A percentile compares a stretch with the other conserved stretches of the same genome.
phyloP scores from a whole-genome alignment of 2,329 filamentous ascomycete genomes.

The Erysiphe pulchra region DNA sequence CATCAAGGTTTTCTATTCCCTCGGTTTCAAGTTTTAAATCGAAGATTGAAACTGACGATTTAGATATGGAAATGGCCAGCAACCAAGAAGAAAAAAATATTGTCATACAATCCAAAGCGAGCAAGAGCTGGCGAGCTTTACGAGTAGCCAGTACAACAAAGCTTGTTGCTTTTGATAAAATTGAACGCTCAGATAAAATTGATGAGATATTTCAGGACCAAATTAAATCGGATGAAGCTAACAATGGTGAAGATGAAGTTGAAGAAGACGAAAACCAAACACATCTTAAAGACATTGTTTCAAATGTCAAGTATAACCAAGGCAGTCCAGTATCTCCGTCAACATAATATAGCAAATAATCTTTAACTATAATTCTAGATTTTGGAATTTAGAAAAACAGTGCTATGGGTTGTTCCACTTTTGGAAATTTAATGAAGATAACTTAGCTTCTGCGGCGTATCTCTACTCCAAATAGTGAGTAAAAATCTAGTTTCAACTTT shows the following conservation, averaged over 20 bases:
- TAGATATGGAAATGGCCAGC: slow-evolving; percentile 64
- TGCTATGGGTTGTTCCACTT: too few species aligned
- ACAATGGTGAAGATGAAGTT: slow-evolving; percentile 14
- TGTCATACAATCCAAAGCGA: slow-evolving; percentile 47
- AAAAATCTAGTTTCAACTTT: too few species aligned
- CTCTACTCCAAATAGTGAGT: too few species aligned
- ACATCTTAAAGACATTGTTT: slow-evolving; percentile 22
- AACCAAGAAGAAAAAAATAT: slow-evolving; percentile 30
- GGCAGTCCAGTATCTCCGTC: background rate
- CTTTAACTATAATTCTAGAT: too few species aligned
- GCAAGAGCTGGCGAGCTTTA: slow-evolving; percentile 75
- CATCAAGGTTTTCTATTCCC: slow-evolving; percentile 39
- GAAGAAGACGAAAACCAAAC: slow-evolving; percentile 13
- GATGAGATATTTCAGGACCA: slow-evolving; percentile 27
- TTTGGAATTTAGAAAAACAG: too few species aligned
- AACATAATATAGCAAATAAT: background rate
- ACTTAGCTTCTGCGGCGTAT: too few species aligned
- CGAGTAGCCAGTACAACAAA: slow-evolving; percentile 52
- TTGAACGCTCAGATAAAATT: slow-evolving; percentile 57
- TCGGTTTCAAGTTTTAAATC: slow-evolving; percentile 42
- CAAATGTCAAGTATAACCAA: slow-evolving; percentile 7
- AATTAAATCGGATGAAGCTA: slow-evolving; percentile 14
- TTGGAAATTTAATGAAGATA: too few species aligned
- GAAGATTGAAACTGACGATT: slow-evolving; percentile 52
- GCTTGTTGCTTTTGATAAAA: slow-evolving; percentile 59